A percentile compares a stretch with the other conserved stretches of the same genome.
Conservation (phyloP, 1,284 basidiomycete genomes). For the Mycosarcoma mackinlayi region DNA sequence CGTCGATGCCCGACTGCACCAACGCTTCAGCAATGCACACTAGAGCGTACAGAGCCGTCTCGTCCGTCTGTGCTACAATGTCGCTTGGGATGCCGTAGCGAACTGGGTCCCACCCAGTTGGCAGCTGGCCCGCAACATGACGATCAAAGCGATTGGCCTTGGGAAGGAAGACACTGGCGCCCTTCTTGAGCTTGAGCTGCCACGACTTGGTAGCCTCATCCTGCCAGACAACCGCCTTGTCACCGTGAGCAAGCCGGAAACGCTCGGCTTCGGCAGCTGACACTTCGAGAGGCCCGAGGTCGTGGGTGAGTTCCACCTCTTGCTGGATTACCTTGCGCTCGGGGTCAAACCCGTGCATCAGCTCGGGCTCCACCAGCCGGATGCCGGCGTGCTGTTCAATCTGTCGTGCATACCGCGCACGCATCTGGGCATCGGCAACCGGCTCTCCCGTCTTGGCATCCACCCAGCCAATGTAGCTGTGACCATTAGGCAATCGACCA, state of each 20-base stretch:
- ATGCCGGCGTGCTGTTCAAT: conserved; percentile 91
- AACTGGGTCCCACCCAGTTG: conserved; percentile 90
- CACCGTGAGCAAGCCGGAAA: conserved; percentile 95
- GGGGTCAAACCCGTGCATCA: conserved; percentile 96
- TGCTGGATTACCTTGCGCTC: conserved; percentile 96
- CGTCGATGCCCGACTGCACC: conserved; percentile 93
- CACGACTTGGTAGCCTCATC: conserved; percentile 82
- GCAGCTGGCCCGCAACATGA: conserved; percentile 92
- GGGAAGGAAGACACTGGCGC: conserved; percentile 89
- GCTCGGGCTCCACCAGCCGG: conserved; percentile 93
- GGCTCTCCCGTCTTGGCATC: conserved; percentile 91
- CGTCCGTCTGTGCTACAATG: conserved; percentile 91
- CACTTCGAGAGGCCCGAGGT: conserved; percentile 94
- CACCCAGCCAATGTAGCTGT: conserved; percentile 96
- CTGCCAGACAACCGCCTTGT: conserved; percentile 94
- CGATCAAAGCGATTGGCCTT: conserved; percentile 96
- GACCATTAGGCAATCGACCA: conserved; percentile 81
- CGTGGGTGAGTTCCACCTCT: conserved; percentile 94
- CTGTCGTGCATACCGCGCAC: conserved; percentile 91
- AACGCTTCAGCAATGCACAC: conserved; percentile 93
- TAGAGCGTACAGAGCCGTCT: conserved; percentile 93
- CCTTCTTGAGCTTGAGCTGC: conserved; percentile 98
- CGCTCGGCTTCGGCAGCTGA: conserved; percentile 88
- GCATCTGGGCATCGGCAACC: conserved; percentile 97
- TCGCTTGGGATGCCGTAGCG: conserved; percentile 97